Evolutionary conservation across 192 early-diverging fungal genomes (phyloP).

Genomic region (Linnemannia schmuckeri): DNA sequence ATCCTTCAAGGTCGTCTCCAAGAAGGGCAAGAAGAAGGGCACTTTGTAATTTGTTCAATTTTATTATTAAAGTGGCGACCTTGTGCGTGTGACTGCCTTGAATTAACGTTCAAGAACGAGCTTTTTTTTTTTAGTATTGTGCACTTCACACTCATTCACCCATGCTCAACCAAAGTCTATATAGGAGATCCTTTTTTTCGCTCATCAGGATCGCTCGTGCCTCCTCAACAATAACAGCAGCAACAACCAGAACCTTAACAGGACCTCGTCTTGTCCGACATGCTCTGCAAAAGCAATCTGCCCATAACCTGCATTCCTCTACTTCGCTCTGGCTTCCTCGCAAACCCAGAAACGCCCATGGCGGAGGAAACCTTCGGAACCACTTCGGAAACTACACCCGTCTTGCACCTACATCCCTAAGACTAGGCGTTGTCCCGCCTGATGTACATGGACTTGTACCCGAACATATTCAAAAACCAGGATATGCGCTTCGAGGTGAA

Average conservation of each 20-base stretch:
- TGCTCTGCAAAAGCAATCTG: neutral
- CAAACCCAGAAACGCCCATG: conserved; percentile 32
- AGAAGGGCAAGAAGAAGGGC: conserved; percentile 62
- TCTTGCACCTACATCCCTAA: conserved; percentile 36
- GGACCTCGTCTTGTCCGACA: neutral
- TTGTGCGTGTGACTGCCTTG: neutral
- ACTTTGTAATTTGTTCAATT: neutral
- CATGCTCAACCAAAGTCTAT: neutral
- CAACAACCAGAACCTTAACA: neutral
- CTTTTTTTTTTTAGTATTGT: neutral
- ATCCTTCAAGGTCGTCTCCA: conserved; percentile 59
- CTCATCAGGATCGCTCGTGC: neutral
- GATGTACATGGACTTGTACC: conserved; percentile 55
- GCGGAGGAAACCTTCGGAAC: conserved; percentile 22
- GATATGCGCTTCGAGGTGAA: conserved; percentile 68
- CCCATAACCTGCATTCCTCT: conserved; percentile 18
- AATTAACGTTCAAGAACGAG: neutral
- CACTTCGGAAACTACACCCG: conserved; percentile 50
- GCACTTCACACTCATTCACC: neutral
- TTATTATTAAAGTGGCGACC: neutral
- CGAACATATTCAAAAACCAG: conserved; percentile 62
- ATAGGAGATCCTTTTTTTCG: neutral
- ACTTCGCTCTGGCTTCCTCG: conserved; percentile 6
- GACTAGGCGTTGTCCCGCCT: conserved; percentile 30
- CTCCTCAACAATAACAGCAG: neutral